Evolutionary conservation across 768 basidiomycete species (phyloP), one percentile per base, ranked within the genome.

Genomic region (Suillus tomentosus): DNA sequence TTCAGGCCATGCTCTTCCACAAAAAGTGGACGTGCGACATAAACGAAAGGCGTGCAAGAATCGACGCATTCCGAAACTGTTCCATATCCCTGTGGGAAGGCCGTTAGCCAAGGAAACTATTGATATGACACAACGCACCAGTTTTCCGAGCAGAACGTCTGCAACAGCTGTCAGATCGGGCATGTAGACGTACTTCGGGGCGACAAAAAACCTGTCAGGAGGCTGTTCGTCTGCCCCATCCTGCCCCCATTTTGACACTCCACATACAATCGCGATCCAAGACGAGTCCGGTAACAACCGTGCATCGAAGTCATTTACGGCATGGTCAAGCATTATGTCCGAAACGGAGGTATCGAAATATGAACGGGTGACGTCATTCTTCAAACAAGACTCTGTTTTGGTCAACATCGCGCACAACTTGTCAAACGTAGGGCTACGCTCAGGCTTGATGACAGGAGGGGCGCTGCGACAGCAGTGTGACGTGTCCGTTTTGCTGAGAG

Each of bases 201-300:
- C 91, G 47, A 92, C 85, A 68, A 84, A 94, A 76, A 94, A 92
- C 19, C 82, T 81, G 13, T 87, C 84, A 0, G 91, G 91, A 15
- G 92, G 72, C 10, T 36, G 45, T 60, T 77, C 79, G 11, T 72
- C 66, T 31, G 74, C 73, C 15, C 70, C 70, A 7, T 55, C 47
- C 17, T 64, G 62, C 37, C 72, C 73, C 79, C 83, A 83, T 65
- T 87, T 86, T 24, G 88, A 82, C 39, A 89, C 85, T 5, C 91
- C 91, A 69, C 91, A 93, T 8, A 94, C 87, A 58, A 92, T 79
- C 4, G 91, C 90, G 63, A 93, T 90, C 91, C 92, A 93, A 6
- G 84, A 82, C 8, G 77, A 77, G 60, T 88, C 85, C 1, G 92
- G 91, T 3, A 94, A 77, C 42, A 93, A 74, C 24, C 78, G 74